phyloP scores from a whole-genome alignment of 805 yeast species.

The Kurtzmaniella cleridarum region DNA sequence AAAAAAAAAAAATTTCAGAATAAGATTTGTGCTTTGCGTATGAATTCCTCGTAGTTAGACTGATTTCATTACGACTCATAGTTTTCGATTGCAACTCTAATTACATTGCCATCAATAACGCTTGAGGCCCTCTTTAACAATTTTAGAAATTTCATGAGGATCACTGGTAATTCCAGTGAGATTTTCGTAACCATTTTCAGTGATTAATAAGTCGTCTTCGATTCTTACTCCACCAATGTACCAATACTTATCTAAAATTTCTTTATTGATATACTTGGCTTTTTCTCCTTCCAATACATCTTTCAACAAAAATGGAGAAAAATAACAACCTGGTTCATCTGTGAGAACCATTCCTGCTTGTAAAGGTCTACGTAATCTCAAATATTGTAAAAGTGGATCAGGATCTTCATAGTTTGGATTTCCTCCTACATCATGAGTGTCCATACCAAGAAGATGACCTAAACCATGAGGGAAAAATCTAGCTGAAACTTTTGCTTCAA shows the following conservation, averaged over 20 bases:
- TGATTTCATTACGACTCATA: no score
- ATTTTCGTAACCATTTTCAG: constrained; percentile 72
- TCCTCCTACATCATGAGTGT: constrained; percentile 96
- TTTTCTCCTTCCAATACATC: constrained; percentile 47
- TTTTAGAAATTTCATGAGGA: constrained; percentile 72
- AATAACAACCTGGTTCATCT: constrained; percentile 93
- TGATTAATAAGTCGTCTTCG: constrained; percentile 86
- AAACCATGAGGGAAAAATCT: constrained; percentile 93
- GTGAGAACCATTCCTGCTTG: constrained; percentile 81
- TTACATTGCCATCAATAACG: no score
- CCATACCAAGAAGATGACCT: constrained; percentile 92
- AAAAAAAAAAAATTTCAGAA: no score
- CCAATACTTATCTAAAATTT: constrained; percentile 71
- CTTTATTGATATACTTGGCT: constrained; percentile 54
- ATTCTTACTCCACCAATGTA: constrained; percentile 96
- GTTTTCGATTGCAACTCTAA: no score
- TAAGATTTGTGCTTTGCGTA: no score
- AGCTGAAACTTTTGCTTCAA: constrained; percentile 62
- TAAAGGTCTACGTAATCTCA: constrained; percentile 74
- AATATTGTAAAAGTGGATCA: constrained; percentile 67
- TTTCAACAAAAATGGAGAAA: constrained; percentile 75
- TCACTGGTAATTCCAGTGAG: constrained; percentile 81
- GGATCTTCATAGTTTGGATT: constrained; percentile 78
- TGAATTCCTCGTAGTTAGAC: no score
- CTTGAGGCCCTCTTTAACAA: constrained; percentile 69